These are phyloP conservation scores for Pseudoscleropodium purum DNA, from an alignment of 225 moss, liverwort and hornwort species.

Conservation along the genomic window DNA sequence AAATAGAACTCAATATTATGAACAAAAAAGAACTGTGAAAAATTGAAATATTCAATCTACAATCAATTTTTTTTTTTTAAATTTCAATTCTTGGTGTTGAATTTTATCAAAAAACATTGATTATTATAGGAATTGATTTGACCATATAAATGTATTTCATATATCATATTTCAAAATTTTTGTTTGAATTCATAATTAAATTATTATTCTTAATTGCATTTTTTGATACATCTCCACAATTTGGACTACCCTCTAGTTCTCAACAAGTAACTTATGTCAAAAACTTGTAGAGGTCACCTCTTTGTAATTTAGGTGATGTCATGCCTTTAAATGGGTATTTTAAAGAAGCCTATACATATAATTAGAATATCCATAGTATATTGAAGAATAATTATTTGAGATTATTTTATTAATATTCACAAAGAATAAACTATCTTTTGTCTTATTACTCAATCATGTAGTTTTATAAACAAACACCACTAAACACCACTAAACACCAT, in stretches of 20 bases:
- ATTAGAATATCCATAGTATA: not conserved
- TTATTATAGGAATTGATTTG: no score
- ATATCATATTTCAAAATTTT: no score
- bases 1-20: no score
- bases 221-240: not conserved
- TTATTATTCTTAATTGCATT: not conserved
- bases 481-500: not conserved
- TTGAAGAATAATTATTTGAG: not conserved
- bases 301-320: not conserved
- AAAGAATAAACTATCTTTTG: not conserved
- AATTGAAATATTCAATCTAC: not conserved
- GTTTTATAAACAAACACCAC: not conserved
- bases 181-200: no score
- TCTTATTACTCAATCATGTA: not conserved
- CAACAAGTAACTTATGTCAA: fast-evolving
- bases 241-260: not conserved
- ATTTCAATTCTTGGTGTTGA: no score
- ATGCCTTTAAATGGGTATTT: no score
- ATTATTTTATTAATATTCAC: not conserved
- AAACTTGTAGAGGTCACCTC: fast-evolving
- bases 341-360: not conserved
- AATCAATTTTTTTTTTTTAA: no score
- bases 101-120: not conserved
- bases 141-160: no score
- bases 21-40: not conserved